These are phyloP conservation scores for Ogataea nakhonphanomensis DNA, from an alignment of 805 yeast genomes.

Conservation along the genomic window DNA sequence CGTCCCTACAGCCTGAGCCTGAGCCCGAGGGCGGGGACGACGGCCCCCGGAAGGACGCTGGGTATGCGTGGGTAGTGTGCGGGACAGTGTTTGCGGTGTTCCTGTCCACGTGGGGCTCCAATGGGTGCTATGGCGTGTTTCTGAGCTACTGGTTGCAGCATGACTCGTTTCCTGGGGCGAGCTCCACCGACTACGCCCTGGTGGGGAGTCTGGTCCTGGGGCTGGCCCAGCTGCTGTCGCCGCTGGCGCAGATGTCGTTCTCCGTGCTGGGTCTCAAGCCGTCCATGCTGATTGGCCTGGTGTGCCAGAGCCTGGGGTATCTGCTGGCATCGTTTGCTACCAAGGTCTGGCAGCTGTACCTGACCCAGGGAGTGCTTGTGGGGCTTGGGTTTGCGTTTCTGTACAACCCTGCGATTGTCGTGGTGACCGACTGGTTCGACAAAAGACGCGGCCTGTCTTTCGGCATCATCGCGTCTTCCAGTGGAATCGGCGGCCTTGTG, in stretches of 20 bases:
- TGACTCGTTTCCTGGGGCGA: slow-evolving; percentile 48
- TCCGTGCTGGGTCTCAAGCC: slow-evolving; percentile 21
- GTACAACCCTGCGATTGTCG: slow-evolving; percentile 47
- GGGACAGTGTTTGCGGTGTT: slow-evolving; percentile 44
- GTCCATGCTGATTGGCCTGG: slow-evolving; percentile 35
- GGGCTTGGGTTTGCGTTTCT: slow-evolving; percentile 51
- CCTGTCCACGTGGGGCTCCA: slow-evolving; percentile 65
- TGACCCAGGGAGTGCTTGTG: slow-evolving; percentile 51
- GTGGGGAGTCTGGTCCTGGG: slow-evolving; percentile 47
- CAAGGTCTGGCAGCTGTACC: slow-evolving; percentile 45
- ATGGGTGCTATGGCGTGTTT: slow-evolving; percentile 58
- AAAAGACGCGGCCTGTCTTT: slow-evolving; percentile 42
- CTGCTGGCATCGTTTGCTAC: slow-evolving; percentile 49
- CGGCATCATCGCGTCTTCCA: slow-evolving; percentile 39
- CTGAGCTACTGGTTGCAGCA: slow-evolving; percentile 49
- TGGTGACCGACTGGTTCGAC: slow-evolving; percentile 59
- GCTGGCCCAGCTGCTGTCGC: slow-evolving; percentile 24
- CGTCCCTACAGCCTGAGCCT: neutral
- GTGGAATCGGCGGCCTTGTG: slow-evolving; percentile 45
- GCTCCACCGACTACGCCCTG: slow-evolving; percentile 53
- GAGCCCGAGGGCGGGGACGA: neutral
- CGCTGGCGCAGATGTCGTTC: slow-evolving; percentile 19
- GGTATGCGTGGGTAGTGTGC: slow-evolving; percentile 56
- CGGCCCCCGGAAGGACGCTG: slow-evolving; percentile 43
- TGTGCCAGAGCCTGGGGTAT: slow-evolving; percentile 44